Base-by-base conservation (phyloP, 768 basidiomycete species). In the Serendipita sp. region DNA sequence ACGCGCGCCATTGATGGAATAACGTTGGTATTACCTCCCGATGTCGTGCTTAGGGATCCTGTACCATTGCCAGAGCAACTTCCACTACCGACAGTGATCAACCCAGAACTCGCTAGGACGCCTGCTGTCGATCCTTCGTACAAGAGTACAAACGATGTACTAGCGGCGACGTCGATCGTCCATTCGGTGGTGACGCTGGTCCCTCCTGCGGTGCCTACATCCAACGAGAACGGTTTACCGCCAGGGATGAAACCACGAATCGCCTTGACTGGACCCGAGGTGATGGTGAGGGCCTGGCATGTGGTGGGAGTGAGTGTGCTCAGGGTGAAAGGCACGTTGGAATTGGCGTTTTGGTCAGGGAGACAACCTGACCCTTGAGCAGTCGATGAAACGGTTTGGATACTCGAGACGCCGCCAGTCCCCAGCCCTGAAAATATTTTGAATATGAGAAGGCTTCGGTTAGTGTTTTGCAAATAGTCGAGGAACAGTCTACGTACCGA, bases 191-290 rank as follows among this genome's bases (percentile, higher is more conserved):
- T 60, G 16, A 60, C 35, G 16, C 11, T 35, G 13, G 1, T 35
- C 4, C 24, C 18, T 10, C 16, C n/a, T n/a, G 24, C 56, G 24
- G 56, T 38, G 13, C 28, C 28, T n/a, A 16, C 10, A 2, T 60
- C 56, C 24, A 60, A 2, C 28, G 56, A 60, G n/a, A 60, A 60
- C 16, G 56, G 24, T 11, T 11, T 10, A 8, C 56, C 56, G 8
- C 56, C 56, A 10, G 56, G 56, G 35, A 60, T 35, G n/a, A 60
- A 60, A 3, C 56, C 56, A 8, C 56, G 56, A 10, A 60, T 60
- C 5, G 18, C 56, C 10, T n/a, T 24, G 11, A 28, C 24, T 28
- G 24, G 56, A 4, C 24, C 24, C 8, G 56, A 28, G 56, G 34
- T 37, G 34, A 60, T 60, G 2, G 16, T 60, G 34, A 60, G 11